phyloP scores from a whole-genome alignment of 148 eudicot genomes.

The Suaeda aralocaspica region DNA sequence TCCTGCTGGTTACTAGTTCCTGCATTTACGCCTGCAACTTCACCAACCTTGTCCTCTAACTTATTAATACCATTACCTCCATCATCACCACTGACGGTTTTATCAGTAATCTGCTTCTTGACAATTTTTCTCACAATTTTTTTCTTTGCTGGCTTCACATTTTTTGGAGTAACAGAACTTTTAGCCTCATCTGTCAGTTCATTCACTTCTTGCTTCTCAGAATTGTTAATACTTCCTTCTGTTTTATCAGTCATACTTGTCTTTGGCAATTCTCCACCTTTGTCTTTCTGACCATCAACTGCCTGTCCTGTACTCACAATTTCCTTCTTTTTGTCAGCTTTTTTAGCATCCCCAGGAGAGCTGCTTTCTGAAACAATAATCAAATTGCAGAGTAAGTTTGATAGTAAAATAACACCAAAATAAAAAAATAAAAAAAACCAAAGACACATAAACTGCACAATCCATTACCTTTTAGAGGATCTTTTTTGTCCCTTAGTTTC shows the following conservation, averaged over 20 bases:
- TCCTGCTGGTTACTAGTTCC: conserved; percentile 44
- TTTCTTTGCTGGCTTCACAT: conserved; percentile 54
- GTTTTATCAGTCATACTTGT: conserved; percentile 26
- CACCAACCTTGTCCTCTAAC: conserved; percentile 37
- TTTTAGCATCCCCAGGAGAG: conserved; percentile 40
- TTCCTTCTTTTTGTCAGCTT: conserved; percentile 34
- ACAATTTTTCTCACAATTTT: conserved; percentile 69
- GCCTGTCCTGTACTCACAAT: conserved; percentile 24
- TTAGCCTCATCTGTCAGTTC: conserved; percentile 33
- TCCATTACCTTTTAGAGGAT: conserved; percentile 50
- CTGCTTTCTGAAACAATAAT: conserved; percentile 30
- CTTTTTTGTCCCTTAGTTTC: conserved; percentile 62
- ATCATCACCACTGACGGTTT: conserved; percentile 37
- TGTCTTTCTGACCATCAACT: conserved; percentile 34
- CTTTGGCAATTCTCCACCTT: conserved; percentile 27
- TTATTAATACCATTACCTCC: conserved; percentile 29
- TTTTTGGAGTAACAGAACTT: conserved; percentile 21
- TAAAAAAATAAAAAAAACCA: background rate
- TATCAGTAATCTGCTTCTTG: conserved; percentile 54
- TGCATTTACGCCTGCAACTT: conserved; percentile 21
- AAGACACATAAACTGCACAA: background rate
- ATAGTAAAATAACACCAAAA: too few species aligned
- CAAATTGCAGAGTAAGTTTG: background rate
- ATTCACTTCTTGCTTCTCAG: conserved; percentile 35
- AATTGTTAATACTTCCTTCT: conserved; percentile 25